phyloP scores from a whole-genome alignment of 2,329 filamentous ascomycete genomes.

The Stachybotrys chartarum region DNA sequence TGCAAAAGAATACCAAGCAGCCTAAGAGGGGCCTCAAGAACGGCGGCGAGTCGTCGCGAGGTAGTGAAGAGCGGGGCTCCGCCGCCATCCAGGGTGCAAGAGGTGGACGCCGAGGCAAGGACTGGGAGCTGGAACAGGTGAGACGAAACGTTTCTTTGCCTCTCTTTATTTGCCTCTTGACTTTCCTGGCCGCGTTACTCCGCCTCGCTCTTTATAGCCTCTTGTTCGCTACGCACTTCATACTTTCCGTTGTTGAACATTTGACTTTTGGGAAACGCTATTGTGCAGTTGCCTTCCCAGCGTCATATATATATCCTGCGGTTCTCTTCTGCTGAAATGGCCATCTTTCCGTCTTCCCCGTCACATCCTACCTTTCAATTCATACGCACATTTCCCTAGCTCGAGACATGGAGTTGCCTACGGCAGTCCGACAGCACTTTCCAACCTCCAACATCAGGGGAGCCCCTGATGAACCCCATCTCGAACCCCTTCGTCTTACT shows the following conservation, averaged over 20 bases:
- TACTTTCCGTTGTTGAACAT: background rate
- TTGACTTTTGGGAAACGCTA: background rate
- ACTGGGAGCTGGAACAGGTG: slow-evolving; percentile 79
- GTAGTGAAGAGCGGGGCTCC: slow-evolving; percentile 70
- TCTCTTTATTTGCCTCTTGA: slow-evolving; percentile 9
- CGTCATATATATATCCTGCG: background rate
- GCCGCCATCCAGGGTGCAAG: slow-evolving; percentile 53
- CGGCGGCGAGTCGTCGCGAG: slow-evolving; percentile 48
- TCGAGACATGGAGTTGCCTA: background rate
- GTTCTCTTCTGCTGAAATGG: background rate
- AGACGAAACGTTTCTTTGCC: slow-evolving; percentile 20
- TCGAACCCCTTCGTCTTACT: background rate
- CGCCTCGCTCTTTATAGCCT: background rate
- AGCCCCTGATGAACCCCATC: background rate
- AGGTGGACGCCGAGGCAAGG: slow-evolving; percentile 67
- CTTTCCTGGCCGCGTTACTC: background rate
- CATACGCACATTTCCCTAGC: background rate
- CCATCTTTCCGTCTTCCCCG: background rate
- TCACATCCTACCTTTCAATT: background rate
- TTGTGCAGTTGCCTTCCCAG: background rate
- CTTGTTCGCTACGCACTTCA: background rate
- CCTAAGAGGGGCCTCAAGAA: slow-evolving; percentile 37
- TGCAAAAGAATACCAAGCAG: slow-evolving; percentile 46
- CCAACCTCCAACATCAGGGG: slow-evolving; percentile 9
- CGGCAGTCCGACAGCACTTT: slow-evolving; percentile 2